Percentiles rank a stretch among this genome's conserved stretches.
Conservation (phyloP, 2,329 filamentous ascomycete species). For the Tolypocladium pustulatum region DNA sequence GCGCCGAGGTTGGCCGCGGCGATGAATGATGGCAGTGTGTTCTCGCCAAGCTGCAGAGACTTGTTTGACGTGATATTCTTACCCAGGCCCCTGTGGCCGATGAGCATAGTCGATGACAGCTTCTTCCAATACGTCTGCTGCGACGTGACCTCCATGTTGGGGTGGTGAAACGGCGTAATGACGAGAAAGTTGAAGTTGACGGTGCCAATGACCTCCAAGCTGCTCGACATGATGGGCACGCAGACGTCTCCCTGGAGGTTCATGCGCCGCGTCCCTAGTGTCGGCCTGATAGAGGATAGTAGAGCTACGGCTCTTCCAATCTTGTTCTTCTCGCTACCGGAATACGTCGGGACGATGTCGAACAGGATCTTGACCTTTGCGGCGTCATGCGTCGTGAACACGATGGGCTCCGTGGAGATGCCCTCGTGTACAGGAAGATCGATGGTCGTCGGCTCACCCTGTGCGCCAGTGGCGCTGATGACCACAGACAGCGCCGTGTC, state of each 20-base stretch:
- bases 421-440: constrained; percentile 92
- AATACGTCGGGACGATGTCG: constrained; percentile 91
- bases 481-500: constrained; percentile 91
- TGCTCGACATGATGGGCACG: constrained; percentile 79
- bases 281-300: constrained; percentile 75
- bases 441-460: constrained; percentile 78
- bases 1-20: constrained; percentile 88
- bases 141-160: constrained; percentile 84
- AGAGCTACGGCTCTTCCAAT: constrained; percentile 84
- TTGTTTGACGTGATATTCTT: constrained; percentile 80
- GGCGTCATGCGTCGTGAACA: constrained; percentile 71
- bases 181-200: constrained; percentile 97
- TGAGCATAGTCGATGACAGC: constrained; percentile 75
- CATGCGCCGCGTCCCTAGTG: constrained; percentile 76
- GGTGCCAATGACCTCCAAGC: constrained; percentile 80
- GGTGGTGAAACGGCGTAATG: constrained; percentile 88
- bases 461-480: constrained; percentile 74
- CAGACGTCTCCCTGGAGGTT: constrained; percentile 86
- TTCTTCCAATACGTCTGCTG: constrained; percentile 96
- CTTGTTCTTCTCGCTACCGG: constrained; percentile 77
- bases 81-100: constrained; percentile 65
- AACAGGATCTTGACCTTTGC: constrained; percentile 82
- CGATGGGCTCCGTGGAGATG: constrained; percentile 84
- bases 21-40: constrained; percentile 92
- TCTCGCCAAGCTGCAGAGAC: constrained; percentile 90